These are phyloP conservation scores for Neospermospora avenae DNA, from an alignment of 2,329 filamentous ascomycete species.

Conservation along the genomic window DNA sequence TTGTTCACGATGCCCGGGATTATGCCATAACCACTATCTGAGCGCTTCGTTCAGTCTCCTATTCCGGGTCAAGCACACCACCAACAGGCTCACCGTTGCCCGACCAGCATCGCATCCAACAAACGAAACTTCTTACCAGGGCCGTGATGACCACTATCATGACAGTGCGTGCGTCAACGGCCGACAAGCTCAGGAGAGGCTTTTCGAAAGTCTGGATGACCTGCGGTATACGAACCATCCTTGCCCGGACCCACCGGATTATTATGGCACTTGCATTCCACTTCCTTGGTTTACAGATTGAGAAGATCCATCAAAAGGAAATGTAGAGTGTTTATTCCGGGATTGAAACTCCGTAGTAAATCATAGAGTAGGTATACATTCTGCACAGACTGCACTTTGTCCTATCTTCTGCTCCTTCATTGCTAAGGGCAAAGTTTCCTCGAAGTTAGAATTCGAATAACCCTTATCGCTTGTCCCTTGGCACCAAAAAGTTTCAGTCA, in stretches of 20 bases:
- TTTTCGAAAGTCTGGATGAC: neutral
- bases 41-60: too few relatives aligned
- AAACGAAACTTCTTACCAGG: neutral
- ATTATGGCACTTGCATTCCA: neutral
- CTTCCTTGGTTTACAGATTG: neutral
- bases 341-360: neutral
- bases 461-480: neutral
- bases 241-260: neutral
- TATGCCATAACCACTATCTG: neutral
- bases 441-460: neutral
- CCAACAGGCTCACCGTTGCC: neutral
- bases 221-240: slow-evolving; percentile 1
- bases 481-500: neutral
- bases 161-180: slow-evolving; percentile 1
- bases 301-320: neutral
- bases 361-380: neutral
- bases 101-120: slow-evolving; percentile 4
- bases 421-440: neutral
- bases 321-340: neutral
- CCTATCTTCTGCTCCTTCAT: neutral
- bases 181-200: neutral
- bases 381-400: neutral
- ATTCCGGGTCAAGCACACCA: neutral
- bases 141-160: neutral
- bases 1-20: neutral